phyloP scores from a whole-genome alignment of 2,329 filamentous ascomycete genomes.

The Fusarium sacchari region DNA sequence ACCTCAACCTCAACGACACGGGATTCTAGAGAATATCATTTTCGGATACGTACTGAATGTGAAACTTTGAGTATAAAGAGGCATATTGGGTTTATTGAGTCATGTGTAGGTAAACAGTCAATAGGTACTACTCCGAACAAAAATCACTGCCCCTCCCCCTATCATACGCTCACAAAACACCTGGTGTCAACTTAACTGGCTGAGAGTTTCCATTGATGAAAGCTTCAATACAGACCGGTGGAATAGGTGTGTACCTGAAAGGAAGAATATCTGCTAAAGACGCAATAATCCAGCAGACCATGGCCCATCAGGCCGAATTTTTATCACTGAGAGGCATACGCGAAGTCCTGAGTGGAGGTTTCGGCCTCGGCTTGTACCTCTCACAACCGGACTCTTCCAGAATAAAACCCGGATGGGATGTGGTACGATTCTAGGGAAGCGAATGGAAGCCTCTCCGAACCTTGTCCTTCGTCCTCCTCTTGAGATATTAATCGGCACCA shows the following conservation, averaged over 20 bases:
- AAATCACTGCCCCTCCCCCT: not conserved
- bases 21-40: not conserved
- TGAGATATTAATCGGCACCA: not conserved
- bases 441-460: slow-evolving; percentile 22
- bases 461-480: not conserved
- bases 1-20: not conserved
- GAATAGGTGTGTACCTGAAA: not conserved
- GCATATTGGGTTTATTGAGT: too few relatives aligned
- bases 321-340: not conserved
- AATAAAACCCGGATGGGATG: slow-evolving; percentile 1
- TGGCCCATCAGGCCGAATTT: not conserved
- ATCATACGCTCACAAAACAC: not conserved
- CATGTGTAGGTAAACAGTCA: not conserved
- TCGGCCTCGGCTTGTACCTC: not conserved
- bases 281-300: not conserved
- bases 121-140: not conserved
- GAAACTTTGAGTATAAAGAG: not conserved
- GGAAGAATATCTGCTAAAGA: not conserved
- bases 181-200: not conserved
- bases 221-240: not conserved
- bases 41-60: not conserved
- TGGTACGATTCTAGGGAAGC: slow-evolving; percentile 28
- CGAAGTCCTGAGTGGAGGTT: slow-evolving; percentile 15
- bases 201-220: not conserved
- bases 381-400: slow-evolving; percentile 7